Percentiles rank a stretch among this genome's conserved stretches.
Conservation (phyloP, 2,329 filamentous ascomycete species). For the Sporothrix luriei region DNA sequence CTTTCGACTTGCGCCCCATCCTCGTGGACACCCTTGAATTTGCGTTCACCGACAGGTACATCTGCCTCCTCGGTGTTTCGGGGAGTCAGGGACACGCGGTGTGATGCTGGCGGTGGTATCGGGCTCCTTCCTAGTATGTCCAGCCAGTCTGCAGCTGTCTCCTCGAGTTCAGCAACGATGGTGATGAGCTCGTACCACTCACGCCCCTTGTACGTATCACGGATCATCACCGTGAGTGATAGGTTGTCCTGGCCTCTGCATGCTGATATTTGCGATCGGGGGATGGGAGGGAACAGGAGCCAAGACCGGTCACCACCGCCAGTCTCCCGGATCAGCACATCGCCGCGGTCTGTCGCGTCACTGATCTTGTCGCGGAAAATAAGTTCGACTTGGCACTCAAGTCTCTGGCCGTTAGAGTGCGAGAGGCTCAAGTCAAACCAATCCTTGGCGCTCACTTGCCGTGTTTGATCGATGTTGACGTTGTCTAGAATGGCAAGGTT, state of each 20-base stretch:
- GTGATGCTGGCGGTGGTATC: slow-evolving; percentile 35
- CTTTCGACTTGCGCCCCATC: background rate
- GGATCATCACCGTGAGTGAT: slow-evolving; percentile 84
- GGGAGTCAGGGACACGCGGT: slow-evolving; percentile 32
- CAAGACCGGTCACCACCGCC: slow-evolving; percentile 69
- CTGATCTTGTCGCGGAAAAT: slow-evolving; percentile 78
- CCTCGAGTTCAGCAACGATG: slow-evolving; percentile 74
- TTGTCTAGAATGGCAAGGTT: slow-evolving; percentile 72
- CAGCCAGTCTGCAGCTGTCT: slow-evolving; percentile 82
- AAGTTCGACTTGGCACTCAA: slow-evolving; percentile 87
- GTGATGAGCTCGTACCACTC: slow-evolving; percentile 85
- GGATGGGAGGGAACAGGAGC: slow-evolving; percentile 90
- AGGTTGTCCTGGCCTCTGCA: slow-evolving; percentile 69
- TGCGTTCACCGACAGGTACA: slow-evolving; percentile 47
- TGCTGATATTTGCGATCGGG: slow-evolving; percentile 72
- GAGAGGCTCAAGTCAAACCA: slow-evolving; percentile 81
- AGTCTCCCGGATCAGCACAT: slow-evolving; percentile 91
- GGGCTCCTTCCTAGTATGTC: slow-evolving; percentile 69
- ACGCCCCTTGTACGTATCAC: slow-evolving; percentile 57
- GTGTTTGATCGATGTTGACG: slow-evolving; percentile 71
- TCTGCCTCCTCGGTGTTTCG: slow-evolving; percentile 39
- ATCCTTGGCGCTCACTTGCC: slow-evolving; percentile 87
- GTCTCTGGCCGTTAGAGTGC: slow-evolving; percentile 86
- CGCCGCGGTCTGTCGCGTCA: slow-evolving; percentile 69
- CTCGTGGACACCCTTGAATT: slow-evolving; percentile 35